Evolutionary conservation across 2,329 filamentous ascomycete species (phyloP).

Genomic region (Byssoonygena ceratinophila): DNA sequence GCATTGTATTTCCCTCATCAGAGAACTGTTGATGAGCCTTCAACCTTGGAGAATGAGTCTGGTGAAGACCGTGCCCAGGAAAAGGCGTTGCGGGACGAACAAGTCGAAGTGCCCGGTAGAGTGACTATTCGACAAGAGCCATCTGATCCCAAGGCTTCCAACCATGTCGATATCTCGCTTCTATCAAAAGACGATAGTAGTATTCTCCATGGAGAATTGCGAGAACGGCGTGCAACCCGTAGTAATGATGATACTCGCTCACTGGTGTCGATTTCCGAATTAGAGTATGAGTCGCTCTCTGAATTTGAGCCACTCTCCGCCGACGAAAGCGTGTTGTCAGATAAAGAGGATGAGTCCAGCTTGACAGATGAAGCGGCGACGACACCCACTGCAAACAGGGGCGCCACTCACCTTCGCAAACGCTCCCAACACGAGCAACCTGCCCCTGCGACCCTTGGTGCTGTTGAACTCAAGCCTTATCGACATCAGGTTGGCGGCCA

Average conservation of each 20-base stretch:
- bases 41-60: conserved; percentile 1
- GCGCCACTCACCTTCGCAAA: conserved; percentile 23
- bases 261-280: conserved; percentile 30
- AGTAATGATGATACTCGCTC: conserved; percentile 25
- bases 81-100: conserved; percentile 12
- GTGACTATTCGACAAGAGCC: background rate
- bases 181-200: conserved; percentile 51
- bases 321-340: conserved; percentile 35
- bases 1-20: conserved; percentile 56
- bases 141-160: conserved; percentile 14
- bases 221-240: conserved; percentile 30
- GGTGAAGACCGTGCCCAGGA: background rate
- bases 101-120: conserved; percentile 11
- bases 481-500: conserved; percentile 96
- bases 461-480: conserved; percentile 93
- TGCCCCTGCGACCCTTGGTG: conserved; percentile 56
- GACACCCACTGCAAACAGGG: conserved; percentile 36
- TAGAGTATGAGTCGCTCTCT: conserved; percentile 31
- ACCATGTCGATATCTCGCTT: conserved; percentile 53
- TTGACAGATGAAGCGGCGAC: conserved; percentile 45
- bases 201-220: conserved; percentile 50
- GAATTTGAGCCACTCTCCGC: conserved; percentile 37
- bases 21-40: conserved; percentile 36
- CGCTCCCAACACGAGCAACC: conserved; percentile 23
- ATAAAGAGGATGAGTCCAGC: conserved; percentile 43